Evolutionary conservation across 2,329 filamentous ascomycete genomes (phyloP), one percentile per base, ranked within the genome.

Genomic region (Alternaria gaisen): DNA sequence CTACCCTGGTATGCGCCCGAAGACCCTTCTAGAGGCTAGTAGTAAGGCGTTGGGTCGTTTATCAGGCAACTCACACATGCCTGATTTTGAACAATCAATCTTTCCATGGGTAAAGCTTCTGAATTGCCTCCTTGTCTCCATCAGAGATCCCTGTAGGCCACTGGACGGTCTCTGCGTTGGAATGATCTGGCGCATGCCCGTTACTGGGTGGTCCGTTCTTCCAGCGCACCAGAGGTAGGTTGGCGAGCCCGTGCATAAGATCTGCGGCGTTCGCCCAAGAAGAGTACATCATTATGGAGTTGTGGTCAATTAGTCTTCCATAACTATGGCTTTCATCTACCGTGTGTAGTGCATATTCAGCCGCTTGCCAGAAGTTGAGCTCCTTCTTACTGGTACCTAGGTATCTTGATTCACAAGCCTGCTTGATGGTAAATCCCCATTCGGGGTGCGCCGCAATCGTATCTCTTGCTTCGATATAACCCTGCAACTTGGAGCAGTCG

Each of bases 101-200:
- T 28, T 5, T 0, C 24, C 42, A 48, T 2, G 28, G 46, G 7
- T 48, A 48, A 1, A 44, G 42, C 24, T 26, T 26, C 24, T 26
- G n/a, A 10, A 12, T 8, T 24, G 18, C 46, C 1, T 22, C 20
- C 18, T 48, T 48, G 3, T 48, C 46, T 48, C 28, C 18, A 9
- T 50, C 46, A 0, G 46, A 50, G 5, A 24, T 10, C 2, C 2
- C 16, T 0, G 0, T 12, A 3, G 3, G 2, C 12, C 1, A 3
- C 3, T 6, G n/a, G n/a, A 46, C 30, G 10, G 12, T 7, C 2
- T 30, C 11, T 24, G 46, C 46, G 20, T 36, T 50, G 14, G 24
- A 28, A 18, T 16, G 12, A 34, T 48, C 46, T 18, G 9, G 9
- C 5, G 11, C 12, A 2, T 26, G 24, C 24, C 46, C 46, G 16